Percentiles rank a stretch among this genome's conserved stretches.
Evolutionary conservation across 139 green algal species (phyloP).

Genomic region (Picocystis salinarum): DNA sequence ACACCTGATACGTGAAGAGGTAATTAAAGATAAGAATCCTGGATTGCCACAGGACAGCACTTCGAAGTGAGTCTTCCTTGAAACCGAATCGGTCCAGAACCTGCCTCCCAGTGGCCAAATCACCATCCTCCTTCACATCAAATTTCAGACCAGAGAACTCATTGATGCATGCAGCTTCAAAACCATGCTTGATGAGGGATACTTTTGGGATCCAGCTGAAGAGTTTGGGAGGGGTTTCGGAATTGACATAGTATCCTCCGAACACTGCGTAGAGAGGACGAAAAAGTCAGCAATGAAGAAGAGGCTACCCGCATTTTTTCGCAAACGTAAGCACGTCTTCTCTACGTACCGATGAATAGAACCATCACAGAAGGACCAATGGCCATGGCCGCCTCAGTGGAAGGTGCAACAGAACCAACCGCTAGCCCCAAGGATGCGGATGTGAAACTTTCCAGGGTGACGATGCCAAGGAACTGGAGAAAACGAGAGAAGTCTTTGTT

Average conservation of each 20-base stretch:
- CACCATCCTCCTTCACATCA: no score
- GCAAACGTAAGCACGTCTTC: no score
- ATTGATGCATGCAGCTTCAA: constrained; percentile 58
- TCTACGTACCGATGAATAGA: constrained; percentile 80
- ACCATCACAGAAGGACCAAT: constrained; percentile 84
- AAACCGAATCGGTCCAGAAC: constrained; percentile 50
- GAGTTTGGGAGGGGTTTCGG: constrained; percentile 29
- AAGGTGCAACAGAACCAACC: constrained; percentile 52
- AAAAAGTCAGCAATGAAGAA: no score
- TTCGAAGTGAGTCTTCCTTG: constrained; percentile 14
- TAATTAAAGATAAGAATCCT: not conserved
- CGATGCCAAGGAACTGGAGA: constrained; percentile 50
- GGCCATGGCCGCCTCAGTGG: constrained; percentile 59
- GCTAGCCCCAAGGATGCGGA: constrained; percentile 51
- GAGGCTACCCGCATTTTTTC: no score
- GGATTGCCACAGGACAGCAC: not conserved
- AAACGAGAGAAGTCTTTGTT: constrained; percentile 28
- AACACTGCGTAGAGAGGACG: no score
- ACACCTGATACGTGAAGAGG: no score
- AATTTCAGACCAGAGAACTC: constrained; percentile 66
- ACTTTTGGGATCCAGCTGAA: constrained; percentile 53
- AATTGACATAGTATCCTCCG: constrained; percentile 74
- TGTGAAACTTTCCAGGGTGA: constrained; percentile 61
- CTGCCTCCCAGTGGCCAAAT: constrained; percentile 20
- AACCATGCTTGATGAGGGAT: constrained; percentile 65